Percentiles rank a stretch among this genome's conserved stretches.
Conservation (phyloP, 2,329 filamentous ascomycete genomes). For the Epichloe sylvatica region DNA sequence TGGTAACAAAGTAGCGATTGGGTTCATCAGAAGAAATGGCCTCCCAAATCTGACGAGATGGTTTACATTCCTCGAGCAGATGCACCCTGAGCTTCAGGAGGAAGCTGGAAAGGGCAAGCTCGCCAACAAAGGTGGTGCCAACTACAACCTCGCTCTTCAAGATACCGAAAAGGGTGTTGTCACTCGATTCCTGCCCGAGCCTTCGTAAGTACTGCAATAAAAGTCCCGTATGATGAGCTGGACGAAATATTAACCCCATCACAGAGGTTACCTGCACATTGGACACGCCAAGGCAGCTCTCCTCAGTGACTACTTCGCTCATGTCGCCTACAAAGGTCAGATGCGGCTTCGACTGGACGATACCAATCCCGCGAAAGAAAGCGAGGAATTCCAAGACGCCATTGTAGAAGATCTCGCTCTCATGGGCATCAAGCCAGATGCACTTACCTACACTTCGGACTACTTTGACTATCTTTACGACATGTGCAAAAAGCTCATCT, state of each 20-base stretch:
- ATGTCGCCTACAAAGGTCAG: conserved; percentile 83
- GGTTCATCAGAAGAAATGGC: conserved; percentile 64
- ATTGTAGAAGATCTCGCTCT: conserved; percentile 84
- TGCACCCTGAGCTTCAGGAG: conserved; percentile 59
- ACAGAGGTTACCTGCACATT: conserved; percentile 75
- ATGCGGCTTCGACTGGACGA: conserved; percentile 90
- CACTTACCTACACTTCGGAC: conserved; percentile 80
- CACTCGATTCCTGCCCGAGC: conserved; percentile 86
- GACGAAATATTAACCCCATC: conserved; percentile 4
- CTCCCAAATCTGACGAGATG: conserved; percentile 70
- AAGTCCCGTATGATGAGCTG: background rate
- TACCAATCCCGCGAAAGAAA: conserved; percentile 95
- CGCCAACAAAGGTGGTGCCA: conserved; percentile 66
- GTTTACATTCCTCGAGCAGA: conserved; percentile 75
- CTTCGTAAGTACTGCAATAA: conserved; percentile 46
- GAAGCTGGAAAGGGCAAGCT: conserved; percentile 57
- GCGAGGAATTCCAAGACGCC: conserved; percentile 86
- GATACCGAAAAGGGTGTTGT: conserved; percentile 82
- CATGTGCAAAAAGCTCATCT: conserved; percentile 70
- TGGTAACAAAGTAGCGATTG: conserved; percentile 69
- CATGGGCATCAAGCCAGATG: conserved; percentile 83
- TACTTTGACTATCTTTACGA: conserved; percentile 91
- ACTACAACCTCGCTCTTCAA: conserved; percentile 76
- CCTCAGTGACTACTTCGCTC: conserved; percentile 92
- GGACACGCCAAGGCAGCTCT: conserved; percentile 90